phyloP scores from a whole-genome alignment of 495 filamentous ascomycete species.

The Hypoxylon lenormandii region DNA sequence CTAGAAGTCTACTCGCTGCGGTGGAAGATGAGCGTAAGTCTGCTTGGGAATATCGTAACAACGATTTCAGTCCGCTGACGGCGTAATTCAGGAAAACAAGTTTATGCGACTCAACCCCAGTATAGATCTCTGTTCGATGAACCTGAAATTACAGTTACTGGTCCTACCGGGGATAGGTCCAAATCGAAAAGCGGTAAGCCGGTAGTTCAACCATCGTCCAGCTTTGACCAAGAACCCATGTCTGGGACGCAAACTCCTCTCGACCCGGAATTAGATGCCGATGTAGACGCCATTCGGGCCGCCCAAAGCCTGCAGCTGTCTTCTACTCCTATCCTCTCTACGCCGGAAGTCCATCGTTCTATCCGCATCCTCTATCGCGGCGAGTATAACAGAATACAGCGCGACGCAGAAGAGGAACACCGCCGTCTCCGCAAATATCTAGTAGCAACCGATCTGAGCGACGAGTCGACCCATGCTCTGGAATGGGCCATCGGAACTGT shows the following conservation, averaged over 20 bases:
- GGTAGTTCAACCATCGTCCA: slow-evolving; percentile 82
- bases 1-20: slow-evolving; percentile 71
- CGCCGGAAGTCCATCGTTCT: slow-evolving; percentile 78
- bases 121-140: slow-evolving; percentile 70
- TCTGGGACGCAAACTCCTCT: slow-evolving; percentile 81
- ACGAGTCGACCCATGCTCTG: slow-evolving; percentile 91
- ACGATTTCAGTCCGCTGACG: slow-evolving; percentile 33
- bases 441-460: slow-evolving; percentile 90
- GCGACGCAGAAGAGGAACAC: slow-evolving; percentile 79
- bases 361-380: slow-evolving; percentile 90
- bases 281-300: slow-evolving; percentile 81
- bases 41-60: background rate
- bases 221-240: slow-evolving; percentile 73
- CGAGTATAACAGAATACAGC: slow-evolving; percentile 77
- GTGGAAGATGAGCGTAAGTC: slow-evolving; percentile 83
- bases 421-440: slow-evolving; percentile 86
- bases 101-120: slow-evolving; percentile 56
- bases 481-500: slow-evolving; percentile 98
- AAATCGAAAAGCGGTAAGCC: slow-evolving; percentile 65
- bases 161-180: slow-evolving; percentile 68
- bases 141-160: slow-evolving; percentile 72
- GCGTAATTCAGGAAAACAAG: slow-evolving; percentile 53
- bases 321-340: slow-evolving; percentile 80
- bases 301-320: slow-evolving; percentile 85
- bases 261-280: slow-evolving; percentile 86